phyloP scores from a whole-genome alignment of 768 basidiomycete genomes.

The Suillus plorans region DNA sequence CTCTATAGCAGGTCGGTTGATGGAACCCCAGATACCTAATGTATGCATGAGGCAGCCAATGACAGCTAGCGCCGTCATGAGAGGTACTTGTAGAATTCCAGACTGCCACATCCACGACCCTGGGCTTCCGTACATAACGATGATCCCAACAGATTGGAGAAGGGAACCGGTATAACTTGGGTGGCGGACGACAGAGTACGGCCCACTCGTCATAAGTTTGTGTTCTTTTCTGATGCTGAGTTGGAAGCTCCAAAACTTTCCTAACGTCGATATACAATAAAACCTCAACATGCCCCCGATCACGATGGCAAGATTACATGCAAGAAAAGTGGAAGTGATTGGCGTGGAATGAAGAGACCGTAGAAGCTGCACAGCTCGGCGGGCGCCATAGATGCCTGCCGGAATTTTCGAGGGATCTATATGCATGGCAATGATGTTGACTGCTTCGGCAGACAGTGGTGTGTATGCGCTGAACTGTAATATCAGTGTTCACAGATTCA shows the following conservation, averaged over 20 bases:
- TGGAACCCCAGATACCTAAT: not conserved
- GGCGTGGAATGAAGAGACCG: not conserved
- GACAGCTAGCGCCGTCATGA: not conserved
- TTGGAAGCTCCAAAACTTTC: constrained; percentile 28
- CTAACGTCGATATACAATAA: constrained; percentile 24
- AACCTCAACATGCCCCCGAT: constrained; percentile 21
- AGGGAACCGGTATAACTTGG: constrained; percentile 26
- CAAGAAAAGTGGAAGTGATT: constrained; percentile 14
- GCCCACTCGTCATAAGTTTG: constrained; percentile 27
- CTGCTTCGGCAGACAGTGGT: not conserved
- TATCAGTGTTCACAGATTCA: not conserved
- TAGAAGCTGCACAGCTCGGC: not conserved
- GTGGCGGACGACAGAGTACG: constrained; percentile 31
- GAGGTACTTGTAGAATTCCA: constrained; percentile 5
- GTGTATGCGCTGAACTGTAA: not conserved
- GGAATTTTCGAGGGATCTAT: not conserved
- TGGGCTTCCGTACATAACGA: constrained; percentile 1
- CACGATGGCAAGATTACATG: constrained; percentile 15
- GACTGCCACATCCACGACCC: constrained; percentile 16
- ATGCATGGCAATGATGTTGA: constrained; percentile 2
- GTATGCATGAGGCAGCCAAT: too few species aligned
- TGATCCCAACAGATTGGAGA: constrained; percentile 7
- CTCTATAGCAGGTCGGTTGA: constrained; percentile 24
- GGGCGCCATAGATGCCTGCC: not conserved
- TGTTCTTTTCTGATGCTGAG: constrained; percentile 24